phyloP scores from a whole-genome alignment of 345 rosid species.

The Populus simonii region DNA sequence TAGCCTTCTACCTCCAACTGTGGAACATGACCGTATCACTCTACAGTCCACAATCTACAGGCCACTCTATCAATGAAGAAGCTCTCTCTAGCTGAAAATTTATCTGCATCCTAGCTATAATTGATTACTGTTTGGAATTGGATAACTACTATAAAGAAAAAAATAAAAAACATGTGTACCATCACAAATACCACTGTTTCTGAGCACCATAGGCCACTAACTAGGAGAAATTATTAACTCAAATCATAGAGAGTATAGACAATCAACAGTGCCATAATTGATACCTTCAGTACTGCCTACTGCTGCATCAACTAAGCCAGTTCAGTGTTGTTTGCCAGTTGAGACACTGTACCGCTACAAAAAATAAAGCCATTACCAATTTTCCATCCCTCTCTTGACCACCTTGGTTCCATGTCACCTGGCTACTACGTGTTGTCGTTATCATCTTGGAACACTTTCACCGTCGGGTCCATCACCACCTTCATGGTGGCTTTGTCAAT shows the following conservation, averaged over 20 bases:
- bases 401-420: not conserved
- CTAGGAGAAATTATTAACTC: not conserved
- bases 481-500: not conserved
- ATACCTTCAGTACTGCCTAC: not conserved
- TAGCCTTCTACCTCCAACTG: not conserved
- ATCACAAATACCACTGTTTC: not conserved
- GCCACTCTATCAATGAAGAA: not conserved
- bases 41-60: not conserved
- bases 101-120: not conserved
- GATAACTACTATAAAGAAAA: not conserved
- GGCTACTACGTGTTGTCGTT: not conserved
- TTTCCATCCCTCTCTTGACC: not conserved
- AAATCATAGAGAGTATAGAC: not conserved
- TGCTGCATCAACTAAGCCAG: too few relatives aligned
- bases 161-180: not conserved
- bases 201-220: not conserved
- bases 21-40: not conserved
- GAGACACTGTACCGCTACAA: not conserved
- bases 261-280: not conserved
- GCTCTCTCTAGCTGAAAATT: not conserved
- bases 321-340: not conserved
- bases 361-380: not conserved
- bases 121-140: not conserved
- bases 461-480: not conserved
- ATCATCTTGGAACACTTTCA: not conserved